Base-by-base conservation (phyloP, 2,329 filamentous ascomycete species). In the Coccinonectria pachysandricola region DNA sequence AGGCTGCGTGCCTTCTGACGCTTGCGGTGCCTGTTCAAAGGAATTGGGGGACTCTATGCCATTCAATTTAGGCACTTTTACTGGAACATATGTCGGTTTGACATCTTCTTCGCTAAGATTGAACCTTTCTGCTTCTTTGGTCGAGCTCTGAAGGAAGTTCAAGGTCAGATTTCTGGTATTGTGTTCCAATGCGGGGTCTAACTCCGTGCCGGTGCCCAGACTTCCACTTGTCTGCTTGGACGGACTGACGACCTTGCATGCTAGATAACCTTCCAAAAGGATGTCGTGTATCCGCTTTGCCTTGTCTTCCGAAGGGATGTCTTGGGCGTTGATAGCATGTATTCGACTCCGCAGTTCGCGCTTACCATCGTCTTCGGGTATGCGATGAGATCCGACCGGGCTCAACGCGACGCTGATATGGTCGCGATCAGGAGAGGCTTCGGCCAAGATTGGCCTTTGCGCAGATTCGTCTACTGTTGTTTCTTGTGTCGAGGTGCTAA, bases 331-430 rank as follows among this genome's bases (percentile, higher is more conserved):
- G 35, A 88, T 79, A 12, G 60, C 62, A 32, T 79, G 65, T 38
- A 91, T 85, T 35, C 71, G 72, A 37, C 60, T 65, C 42, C 83
- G 66, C 42, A 88, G 53, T 28, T 59, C 54, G 11, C 68, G 63
- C 77, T 84, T 87, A 22, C 83, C 83, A 60, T 91, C 83, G 46
- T 88, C 79, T 47, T 79, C 83, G 1, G 82, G 81, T 20, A 85
- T 54, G 19, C 43, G 50, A 9, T 47, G 49, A 24, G 40, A 44
- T 31, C 43, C 50, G 28, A 32, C 37, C 7, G 51, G 43, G 21
- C 43, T 46, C 30, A 49, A 28, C 8, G 49, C 44, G 25, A 54
- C 50, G 21, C 48, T 48, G 8, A 57, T 46, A 24, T 50, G 53
- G 23, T 57, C 53, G 15, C 37, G 51, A 5, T 45, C 28, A 8